Base-by-base conservation (phyloP, 1,284 basidiomycete genomes). In the Malassezia furfur region DNA sequence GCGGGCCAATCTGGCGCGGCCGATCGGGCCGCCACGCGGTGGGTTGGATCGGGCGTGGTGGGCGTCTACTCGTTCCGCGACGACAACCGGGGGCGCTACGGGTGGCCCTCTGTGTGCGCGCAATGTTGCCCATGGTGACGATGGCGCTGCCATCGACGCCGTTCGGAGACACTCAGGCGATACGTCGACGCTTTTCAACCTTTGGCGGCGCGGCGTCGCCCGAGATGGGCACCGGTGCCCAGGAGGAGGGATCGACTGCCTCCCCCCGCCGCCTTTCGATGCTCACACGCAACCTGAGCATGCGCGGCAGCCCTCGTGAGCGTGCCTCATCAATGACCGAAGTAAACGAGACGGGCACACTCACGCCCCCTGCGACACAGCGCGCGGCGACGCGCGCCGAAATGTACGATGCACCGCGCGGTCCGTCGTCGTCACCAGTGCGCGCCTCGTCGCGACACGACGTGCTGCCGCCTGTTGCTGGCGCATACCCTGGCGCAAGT, bases 111-210 rank as follows among this genome's bases (percentile, higher is more conserved):
- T 28, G 25, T 28, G 25, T 28, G 25, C 25, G 25, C 25, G 7
- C 31, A 17, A 57, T 57, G 55, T 35, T 57, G 39, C 55, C 55
- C 1, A 57, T 57, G 55, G 48, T 57, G 28, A 32, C 50, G 4
- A 52, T 57, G 25, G 46, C 48, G 1, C 31, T 50, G 50, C 55
- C 55, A 22, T 46, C 55, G 17, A 30, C 55, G 30, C 40, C 55
- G 21, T 45, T 45, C 25, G 28, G 43, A 5, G 43, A 45, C 10
- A 17, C 43, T 12, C 43, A 45, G 28, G 43, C 43, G 19, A 15
- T 45, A 9, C 43, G 43, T 19, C 43, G 43, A 19, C 14, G 43
- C 4, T 32, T 30, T 31, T 45, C 43, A 8, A n/a, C 15, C 15
- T 45, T 15, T 6, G 40, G 40, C 40, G 14, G 17, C 9, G 22